Evolutionary conservation across 2,329 filamentous ascomycete genomes (phyloP).

Genomic region (Pezizomycotina sp.): DNA sequence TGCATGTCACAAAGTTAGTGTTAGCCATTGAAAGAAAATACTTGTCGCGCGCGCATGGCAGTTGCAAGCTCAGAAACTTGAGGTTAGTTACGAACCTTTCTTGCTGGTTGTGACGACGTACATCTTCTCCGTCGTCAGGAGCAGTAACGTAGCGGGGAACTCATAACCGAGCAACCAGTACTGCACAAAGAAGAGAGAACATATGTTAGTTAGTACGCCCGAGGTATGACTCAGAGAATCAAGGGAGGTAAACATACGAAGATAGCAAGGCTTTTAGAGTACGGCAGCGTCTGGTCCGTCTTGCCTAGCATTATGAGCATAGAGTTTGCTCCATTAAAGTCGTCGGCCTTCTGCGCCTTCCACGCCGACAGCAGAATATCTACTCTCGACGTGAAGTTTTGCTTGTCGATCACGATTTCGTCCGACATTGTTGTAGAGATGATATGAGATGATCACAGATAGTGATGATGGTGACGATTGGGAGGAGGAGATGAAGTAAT

Average conservation of each 20-base stretch:
- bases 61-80: conserved; percentile 18
- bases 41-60: neutral
- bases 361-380: conserved; percentile 74
- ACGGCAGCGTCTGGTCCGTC: conserved; percentile 60
- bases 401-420: conserved; percentile 90
- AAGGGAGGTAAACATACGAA: conserved; percentile 47
- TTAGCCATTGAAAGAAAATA: neutral
- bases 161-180: conserved; percentile 98
- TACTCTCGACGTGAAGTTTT: conserved; percentile 83
- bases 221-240: neutral
- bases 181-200: too few species aligned
- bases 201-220: conserved; percentile 23
- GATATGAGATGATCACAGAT: too few species aligned
- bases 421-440: conserved; percentile 50
- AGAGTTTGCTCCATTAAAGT: conserved; percentile 74
- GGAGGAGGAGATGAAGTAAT: too few species aligned
- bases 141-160: conserved; percentile 86
- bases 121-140: conserved; percentile 73
- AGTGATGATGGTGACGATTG: too few species aligned
- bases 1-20: conserved; percentile 32
- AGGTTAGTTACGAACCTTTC: too few species aligned
- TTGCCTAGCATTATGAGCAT: conserved; percentile 89
- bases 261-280: conserved; percentile 92
- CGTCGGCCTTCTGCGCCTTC: conserved; percentile 83
- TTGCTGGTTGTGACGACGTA: conserved; percentile 93